phyloP scores from a whole-genome alignment of 164 flowering plant species.

The Nymphaea colorata region DNA sequence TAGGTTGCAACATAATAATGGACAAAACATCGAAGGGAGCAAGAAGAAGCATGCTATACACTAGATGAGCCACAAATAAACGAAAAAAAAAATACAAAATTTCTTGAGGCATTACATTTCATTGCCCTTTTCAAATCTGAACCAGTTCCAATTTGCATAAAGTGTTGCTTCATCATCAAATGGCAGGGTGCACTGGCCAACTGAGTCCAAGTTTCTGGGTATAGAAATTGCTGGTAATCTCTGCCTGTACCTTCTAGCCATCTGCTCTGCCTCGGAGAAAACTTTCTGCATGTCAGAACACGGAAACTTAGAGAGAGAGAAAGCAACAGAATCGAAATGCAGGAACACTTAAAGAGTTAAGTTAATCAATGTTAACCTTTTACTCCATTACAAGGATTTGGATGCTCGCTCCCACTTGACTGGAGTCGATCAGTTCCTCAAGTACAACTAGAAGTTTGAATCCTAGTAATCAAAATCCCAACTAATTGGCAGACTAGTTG shows the following conservation, averaged over 20 bases:
- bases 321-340: background rate
- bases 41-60: background rate
- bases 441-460: too few species aligned
- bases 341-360: background rate
- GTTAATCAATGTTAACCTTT: too few species aligned
- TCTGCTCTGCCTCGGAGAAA: conserved; percentile 70
- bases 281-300: conserved; percentile 39
- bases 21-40: too few species aligned
- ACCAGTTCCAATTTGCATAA: conserved; percentile 87
- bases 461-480: too few species aligned
- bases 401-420: background rate
- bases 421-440: background rate
- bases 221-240: conserved; percentile 29
- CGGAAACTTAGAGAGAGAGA: background rate
- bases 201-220: conserved; percentile 21
- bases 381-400: too few species aligned
- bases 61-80: background rate
- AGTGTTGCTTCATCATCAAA: conserved; percentile 48
- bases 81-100: background rate
- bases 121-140: conserved; percentile 43
- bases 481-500: too few species aligned
- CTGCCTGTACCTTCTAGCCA: conserved; percentile 74
- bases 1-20: too few species aligned
- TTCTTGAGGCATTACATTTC: background rate
- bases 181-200: conserved; percentile 6